Evolutionary conservation across 2,329 filamentous ascomycete species (phyloP), one percentile per base, ranked within the genome.

Genomic region (Hypoxylon sp.): DNA sequence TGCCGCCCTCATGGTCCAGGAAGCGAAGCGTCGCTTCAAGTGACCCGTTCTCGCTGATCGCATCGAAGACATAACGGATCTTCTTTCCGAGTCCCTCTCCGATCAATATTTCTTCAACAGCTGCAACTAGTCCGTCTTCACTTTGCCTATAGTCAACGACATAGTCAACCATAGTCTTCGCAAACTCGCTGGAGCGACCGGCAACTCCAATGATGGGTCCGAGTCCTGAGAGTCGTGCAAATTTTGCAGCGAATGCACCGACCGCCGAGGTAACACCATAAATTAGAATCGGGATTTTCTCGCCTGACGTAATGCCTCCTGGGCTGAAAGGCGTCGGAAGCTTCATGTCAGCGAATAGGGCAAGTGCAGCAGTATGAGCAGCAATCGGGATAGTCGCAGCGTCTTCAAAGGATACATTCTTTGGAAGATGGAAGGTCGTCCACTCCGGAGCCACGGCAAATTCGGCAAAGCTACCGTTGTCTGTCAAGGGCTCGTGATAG

Each of bases 321-420:
- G 26, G 8, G 9, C 46, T 27, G 11, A 43, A 73, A 3, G 73
- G 75, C 26, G 67, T 51, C 0, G 73, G 72, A n/a, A 78, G 69
- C 3, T 63, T 56, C 15, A 76, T 64, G 26, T 67, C 63, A 5
- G 52, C 35, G 48, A 71, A 74, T 4, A 77, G 66, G 0, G 65
- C 74, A 6, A 75, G 38, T 3, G 71, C 75, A 11, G 75, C 69
- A 3, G 76, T 78, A 62, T 77, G 64, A 21, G 72, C 71, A 2
- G 75, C 75, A 2, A 75, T 67, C 1, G 76, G 76, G 26, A 78
- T 64, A 0, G 75, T 70, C 3, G 75, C 72, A 3, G 68, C 75
- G 55, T 75, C 70, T 58, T 71, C 74, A 46, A 75, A 77, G 21
- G 57, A 64, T 5, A 64, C 65, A 7, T 53, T 57, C 5, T 62